Evolutionary conservation across 2,329 filamentous ascomycete species (phyloP).

Genomic region (Alternaria ethzedia): DNA sequence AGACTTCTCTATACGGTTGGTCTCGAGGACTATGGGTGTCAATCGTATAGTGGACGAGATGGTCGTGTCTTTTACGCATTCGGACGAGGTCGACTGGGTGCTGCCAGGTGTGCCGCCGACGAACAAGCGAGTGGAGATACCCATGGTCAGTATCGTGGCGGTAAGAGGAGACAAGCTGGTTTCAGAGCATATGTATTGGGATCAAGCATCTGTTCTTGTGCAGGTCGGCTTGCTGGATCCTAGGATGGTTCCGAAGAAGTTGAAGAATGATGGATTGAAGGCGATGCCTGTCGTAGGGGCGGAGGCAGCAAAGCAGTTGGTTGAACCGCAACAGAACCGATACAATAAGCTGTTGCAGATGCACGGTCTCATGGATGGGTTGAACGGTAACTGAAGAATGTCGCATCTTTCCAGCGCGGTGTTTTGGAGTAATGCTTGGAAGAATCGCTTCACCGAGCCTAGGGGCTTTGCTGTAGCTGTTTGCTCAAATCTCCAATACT

Average conservation of each 20-base stretch:
- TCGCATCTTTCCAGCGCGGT: slow-evolving; percentile 11
- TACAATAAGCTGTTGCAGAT: slow-evolving; percentile 50
- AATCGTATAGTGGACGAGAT: slow-evolving; percentile 67
- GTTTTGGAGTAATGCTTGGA: slow-evolving; percentile 5
- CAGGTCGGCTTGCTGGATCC: slow-evolving; percentile 64
- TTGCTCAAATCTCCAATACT: neutral
- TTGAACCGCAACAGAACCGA: slow-evolving; percentile 48
- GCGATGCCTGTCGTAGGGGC: slow-evolving; percentile 49
- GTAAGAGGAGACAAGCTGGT: slow-evolving; percentile 60
- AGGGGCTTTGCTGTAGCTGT: neutral
- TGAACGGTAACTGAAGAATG: slow-evolving; percentile 18
- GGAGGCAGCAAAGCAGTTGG: slow-evolving; percentile 52
- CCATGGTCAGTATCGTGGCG: slow-evolving; percentile 62
- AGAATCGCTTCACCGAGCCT: neutral
- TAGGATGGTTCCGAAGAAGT: slow-evolving; percentile 55
- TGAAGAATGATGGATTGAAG: slow-evolving; percentile 50
- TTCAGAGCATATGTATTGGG: slow-evolving; percentile 66
- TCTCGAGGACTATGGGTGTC: slow-evolving; percentile 62
- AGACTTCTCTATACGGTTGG: slow-evolving; percentile 59
- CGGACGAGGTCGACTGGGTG: slow-evolving; percentile 64
- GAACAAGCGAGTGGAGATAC: slow-evolving; percentile 61
- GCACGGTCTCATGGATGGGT: slow-evolving; percentile 41
- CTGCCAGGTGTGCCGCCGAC: slow-evolving; percentile 64
- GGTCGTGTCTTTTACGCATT: slow-evolving; percentile 62
- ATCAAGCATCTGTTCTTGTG: slow-evolving; percentile 64